Conservation (phyloP, 805 yeast genomes). For the Saturnispora silvae region DNA sequence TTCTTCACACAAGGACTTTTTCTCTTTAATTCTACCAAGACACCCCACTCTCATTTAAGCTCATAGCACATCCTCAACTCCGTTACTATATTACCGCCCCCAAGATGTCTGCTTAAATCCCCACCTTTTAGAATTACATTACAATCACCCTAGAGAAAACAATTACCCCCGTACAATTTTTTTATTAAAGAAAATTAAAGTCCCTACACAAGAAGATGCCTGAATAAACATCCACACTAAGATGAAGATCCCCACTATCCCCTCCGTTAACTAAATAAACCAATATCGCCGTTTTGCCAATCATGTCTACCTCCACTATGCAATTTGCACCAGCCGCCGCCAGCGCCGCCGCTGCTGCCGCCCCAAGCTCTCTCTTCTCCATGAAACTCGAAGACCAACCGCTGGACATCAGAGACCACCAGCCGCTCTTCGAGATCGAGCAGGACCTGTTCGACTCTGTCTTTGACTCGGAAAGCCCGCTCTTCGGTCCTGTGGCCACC, state of each 20-base stretch:
- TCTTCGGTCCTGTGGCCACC: slow-evolving; percentile 27
- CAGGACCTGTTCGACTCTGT: slow-evolving; percentile 42
- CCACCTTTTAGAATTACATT: slow-evolving; percentile 1
- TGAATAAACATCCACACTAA: neutral
- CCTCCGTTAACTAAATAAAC: neutral
- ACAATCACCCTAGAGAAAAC: slow-evolving; percentile 2
- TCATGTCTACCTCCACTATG: neutral
- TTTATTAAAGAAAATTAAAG: no score
- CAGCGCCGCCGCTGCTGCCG: neutral
- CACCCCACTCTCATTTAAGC: slow-evolving; percentile 1
- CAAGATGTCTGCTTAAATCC: slow-evolving; percentile 9
- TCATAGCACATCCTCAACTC: slow-evolving; percentile 3
- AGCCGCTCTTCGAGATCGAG: slow-evolving; percentile 43
- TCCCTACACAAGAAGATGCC: neutral
- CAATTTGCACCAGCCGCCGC: no score
- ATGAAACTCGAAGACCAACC: neutral
- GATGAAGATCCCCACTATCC: neutral
- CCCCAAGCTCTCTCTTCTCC: neutral
- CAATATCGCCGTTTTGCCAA: neutral
- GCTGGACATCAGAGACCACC: slow-evolving; percentile 1
- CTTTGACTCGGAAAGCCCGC: slow-evolving; percentile 46
- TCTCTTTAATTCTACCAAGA: neutral
- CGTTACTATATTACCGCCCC: neutral
- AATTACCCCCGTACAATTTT: neutral
- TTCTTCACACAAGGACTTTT: neutral